Evolutionary conservation across 2,329 filamentous ascomycete species (phyloP), one percentile per base, ranked within the genome.

Genomic region (Clarireedia paspali): DNA sequence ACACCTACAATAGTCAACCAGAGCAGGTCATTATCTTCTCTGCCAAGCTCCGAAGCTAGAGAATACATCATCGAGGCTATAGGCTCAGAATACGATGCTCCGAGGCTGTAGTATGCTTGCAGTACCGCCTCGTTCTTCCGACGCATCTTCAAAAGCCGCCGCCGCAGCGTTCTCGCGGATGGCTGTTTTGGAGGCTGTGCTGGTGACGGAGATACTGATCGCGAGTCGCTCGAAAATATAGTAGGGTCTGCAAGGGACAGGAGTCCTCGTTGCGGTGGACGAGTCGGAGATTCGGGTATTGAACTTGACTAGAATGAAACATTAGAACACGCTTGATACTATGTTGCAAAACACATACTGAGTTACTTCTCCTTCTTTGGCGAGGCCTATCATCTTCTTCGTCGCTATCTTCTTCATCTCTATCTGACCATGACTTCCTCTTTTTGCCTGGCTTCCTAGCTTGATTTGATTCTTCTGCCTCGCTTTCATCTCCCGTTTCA

Each of bases 1-100:
- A 96, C 89, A 5, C 94, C 94, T 26, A 99, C 89, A 66, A 97
- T 96, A 5, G 91, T 85, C 57, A 96, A 80, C 94, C 94, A 99
- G 14, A 99, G 78, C 23, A 97, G 77, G 66, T 99, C 91, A 66
- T 97, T 99, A 70, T 97, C 92, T 76, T 97, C 94, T 53, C 91
- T 87, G 60, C 94, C 94, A 6, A 99, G 82, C 68, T 97, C 94
- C 1, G 91, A 96, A 1, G 92, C 94, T 14, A 99, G 78, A 0
- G 91, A 95, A 71, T 97, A 99, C 67, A 96, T 82, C 74, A 97
- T 86, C 0, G 91, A 95, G 0, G 91, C 94, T 55, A 97, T 89
- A 0, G 94, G 94, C 69, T 99, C 94, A 0, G 92, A 92, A 68
- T 95, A 96, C 2, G 91, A 95, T 2, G 89, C 86, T 42, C 94